These are phyloP conservation scores for Solanum hybrid DNA, from an alignment of 305 asterid genomes.

Conservation along the genomic window DNA sequence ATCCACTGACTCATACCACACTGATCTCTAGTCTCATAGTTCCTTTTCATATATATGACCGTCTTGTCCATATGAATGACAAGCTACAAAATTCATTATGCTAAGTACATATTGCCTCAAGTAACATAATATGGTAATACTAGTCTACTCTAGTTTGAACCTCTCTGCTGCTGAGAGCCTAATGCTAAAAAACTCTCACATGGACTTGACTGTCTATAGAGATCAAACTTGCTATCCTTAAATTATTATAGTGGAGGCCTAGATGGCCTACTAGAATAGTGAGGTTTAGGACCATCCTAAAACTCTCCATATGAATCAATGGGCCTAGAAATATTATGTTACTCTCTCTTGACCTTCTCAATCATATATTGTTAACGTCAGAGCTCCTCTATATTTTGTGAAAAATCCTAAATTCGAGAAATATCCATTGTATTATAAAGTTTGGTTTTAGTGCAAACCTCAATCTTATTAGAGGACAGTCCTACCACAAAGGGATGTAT, in stretches of 20 bases:
- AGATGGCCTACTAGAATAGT: not conserved
- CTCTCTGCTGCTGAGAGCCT: not conserved
- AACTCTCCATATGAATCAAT: not conserved
- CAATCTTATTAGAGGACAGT: too few relatives aligned
- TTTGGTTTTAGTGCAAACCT: not conserved
- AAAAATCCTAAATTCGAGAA: too few relatives aligned
- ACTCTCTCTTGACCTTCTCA: not conserved
- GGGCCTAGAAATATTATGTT: not conserved
- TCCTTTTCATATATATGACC: not conserved
- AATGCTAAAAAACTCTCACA: not conserved
- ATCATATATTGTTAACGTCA: too few relatives aligned
- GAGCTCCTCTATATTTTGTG: not conserved
- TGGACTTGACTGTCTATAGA: not conserved
- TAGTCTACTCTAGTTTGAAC: not conserved
- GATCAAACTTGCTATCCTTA: not conserved
- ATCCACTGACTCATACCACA: not conserved
- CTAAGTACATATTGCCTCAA: not conserved
- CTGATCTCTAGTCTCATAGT: not conserved
- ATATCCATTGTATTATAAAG: too few relatives aligned
- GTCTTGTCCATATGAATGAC: not conserved
- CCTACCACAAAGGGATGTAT: not conserved
- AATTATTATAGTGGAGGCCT: not conserved
- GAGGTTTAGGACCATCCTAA: not conserved
- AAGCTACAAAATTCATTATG: not conserved
- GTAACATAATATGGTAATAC: not conserved